Conservation (phyloP, 352 stramenopile genomes). For the Phytopythium ostracodes region DNA sequence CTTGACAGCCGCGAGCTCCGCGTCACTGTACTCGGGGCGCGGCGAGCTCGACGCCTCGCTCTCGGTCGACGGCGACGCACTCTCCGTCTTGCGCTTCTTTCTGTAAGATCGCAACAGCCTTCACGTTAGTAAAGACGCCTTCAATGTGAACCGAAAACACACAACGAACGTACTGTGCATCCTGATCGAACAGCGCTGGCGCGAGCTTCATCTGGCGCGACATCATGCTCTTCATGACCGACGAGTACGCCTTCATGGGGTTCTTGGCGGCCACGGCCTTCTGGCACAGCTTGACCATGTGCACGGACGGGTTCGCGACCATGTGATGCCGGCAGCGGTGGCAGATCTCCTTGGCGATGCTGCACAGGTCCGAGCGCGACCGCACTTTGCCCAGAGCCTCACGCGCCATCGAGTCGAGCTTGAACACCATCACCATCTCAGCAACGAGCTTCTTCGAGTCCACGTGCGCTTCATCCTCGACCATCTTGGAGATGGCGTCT, state of each 20-base stretch:
- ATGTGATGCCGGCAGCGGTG: conserved; percentile 75
- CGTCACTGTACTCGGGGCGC: conserved; percentile 72
- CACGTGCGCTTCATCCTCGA: conserved; percentile 58
- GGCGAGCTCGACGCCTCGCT: conserved; percentile 60
- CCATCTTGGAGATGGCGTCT: conserved; percentile 48
- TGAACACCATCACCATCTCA: conserved; percentile 71
- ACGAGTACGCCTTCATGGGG: conserved; percentile 80
- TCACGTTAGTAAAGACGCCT: conserved; percentile 14
- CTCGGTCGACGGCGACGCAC: conserved; percentile 55
- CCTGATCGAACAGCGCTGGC: conserved; percentile 50
- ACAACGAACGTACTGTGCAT: conserved; percentile 57
- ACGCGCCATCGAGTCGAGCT: conserved; percentile 74
- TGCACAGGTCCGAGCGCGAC: conserved; percentile 50
- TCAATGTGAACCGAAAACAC: background rate
- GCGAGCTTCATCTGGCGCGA: conserved; percentile 82
- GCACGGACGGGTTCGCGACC: conserved; percentile 79
- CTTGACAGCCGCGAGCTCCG: conserved; percentile 77
- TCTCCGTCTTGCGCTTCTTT: conserved; percentile 75
- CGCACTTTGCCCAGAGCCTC: conserved; percentile 67
- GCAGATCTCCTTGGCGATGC: conserved; percentile 74
- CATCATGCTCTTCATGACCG: conserved; percentile 86
- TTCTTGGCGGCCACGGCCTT: conserved; percentile 67
- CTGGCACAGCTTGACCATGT: conserved; percentile 79
- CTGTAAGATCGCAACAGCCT: conserved; percentile 19
- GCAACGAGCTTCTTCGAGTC: conserved; percentile 45